Evolutionary conservation across 176 grass and related monocot genomes (phyloP), one percentile per base, ranked within the genome.

Genomic region (sorghum (Sorghum bicolor)): DNA sequence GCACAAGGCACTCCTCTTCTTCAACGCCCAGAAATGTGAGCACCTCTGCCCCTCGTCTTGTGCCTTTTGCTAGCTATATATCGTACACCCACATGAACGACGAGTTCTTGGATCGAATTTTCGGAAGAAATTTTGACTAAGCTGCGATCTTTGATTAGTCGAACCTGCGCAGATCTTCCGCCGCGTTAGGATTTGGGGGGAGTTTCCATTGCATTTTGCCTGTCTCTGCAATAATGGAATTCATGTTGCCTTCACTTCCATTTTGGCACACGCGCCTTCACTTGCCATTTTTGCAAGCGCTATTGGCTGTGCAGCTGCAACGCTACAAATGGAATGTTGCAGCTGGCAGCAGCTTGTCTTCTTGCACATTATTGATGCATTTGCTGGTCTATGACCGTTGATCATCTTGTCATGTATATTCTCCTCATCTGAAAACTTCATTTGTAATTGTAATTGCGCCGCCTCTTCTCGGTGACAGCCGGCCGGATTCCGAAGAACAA

Each of bases 21-120:
- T 95, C 91, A 98, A 98, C 67, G 96, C 93, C 41, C 96, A 95
- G 78, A 98, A 91, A 90, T 98, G 93, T 98, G 47, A 88, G 93
- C 22, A 0, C 39, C 5, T 9, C 36, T 10, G 17, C 4, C 1
- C 40, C 25, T 25, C 24, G 1, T 63, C 53, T 74, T 4, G 16
- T 47, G 25, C 41, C 4, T 45, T 4, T 16, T 24, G 13, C 40
- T 41, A 41, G 16, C 19, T 20, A 16, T n/a, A n/a, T n/a, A n/a
- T 20, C n/a, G 7, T 72, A 45, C 43, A 45, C 45, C 1, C n/a
- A 2, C n/a, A 16, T 2, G 68, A 71, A 43, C 38, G 6, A 9
- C 6, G 16, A 19, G 14, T 50, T 74, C 26, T 74, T 20, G 0
- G 29, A 6, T 53, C 15, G 72, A 33, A 75, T 22, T 52, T 47